Base-by-base conservation (phyloP, 345 rosid genomes). In the Sisymbrium irio region DNA sequence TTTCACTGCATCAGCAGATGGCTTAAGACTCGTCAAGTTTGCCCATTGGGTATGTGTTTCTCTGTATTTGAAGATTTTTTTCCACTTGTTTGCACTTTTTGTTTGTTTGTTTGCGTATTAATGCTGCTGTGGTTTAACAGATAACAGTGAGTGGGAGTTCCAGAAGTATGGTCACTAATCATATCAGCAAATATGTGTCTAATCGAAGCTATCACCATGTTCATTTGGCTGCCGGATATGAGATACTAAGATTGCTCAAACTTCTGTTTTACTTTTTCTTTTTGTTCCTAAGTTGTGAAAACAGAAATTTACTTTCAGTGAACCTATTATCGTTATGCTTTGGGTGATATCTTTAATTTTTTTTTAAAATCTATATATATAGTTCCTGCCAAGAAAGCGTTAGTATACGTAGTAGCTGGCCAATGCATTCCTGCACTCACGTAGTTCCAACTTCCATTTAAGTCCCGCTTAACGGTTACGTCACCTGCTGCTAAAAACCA, bases 21-120 rank as follows among this genome's bases (percentile, higher is more conserved):
- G n/a, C n/a, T n/a, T n/a, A n/a, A n/a, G 9, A 90, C 97, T 50
- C 99, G 99, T 22, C 98, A 92, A 95, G 99, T 95, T 25, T 95
- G 99, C 30, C 99, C 99, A 36, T 69, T 95, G 33, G 98, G 98
- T 94, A 83, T 50, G 75, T 69, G 44, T 37, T n/a, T n/a, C n/a
- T n/a, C n/a, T n/a, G n/a, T n/a, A n/a, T n/a, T n/a, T n/a, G n/a
- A n/a, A n/a, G n/a, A n/a, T n/a, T n/a, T n/a, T n/a, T n/a, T n/a
- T n/a, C n/a, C n/a, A n/a, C n/a, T n/a, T n/a, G n/a, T n/a, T n/a
- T n/a, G n/a, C n/a, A n/a, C n/a, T n/a, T n/a, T n/a, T n/a, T n/a
- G 20, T 27, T 55, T 77, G 45, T 6, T 70, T 27, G 59, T 46
- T 11, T 62, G 20, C 18, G 46, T 77, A 36, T 6, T 65, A 56